Evolutionary conservation across 495 filamentous ascomycete species (phyloP).

Genomic region (Ascobolus immersus): DNA sequence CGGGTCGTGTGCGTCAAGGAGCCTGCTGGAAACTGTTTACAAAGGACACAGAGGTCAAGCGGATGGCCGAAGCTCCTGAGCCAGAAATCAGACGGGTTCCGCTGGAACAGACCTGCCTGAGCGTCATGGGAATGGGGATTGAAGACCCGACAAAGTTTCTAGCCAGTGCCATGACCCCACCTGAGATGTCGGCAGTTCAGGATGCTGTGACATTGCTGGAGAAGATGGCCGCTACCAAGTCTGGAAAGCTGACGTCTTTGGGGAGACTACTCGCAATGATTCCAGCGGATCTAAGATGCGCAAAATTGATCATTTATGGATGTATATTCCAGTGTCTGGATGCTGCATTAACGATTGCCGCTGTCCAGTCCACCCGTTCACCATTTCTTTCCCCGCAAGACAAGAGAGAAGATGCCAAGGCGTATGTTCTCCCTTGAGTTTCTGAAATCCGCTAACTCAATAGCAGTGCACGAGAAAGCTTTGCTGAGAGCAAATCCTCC

Average conservation of each 20-base stretch:
- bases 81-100: slow-evolving; percentile 85
- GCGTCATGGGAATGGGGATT: slow-evolving; percentile 83
- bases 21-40: slow-evolving; percentile 93
- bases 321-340: slow-evolving; percentile 81
- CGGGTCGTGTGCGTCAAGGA: slow-evolving; percentile 72
- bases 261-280: slow-evolving; percentile 87
- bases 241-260: slow-evolving; percentile 62
- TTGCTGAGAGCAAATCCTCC: too few species aligned
- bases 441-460: not conserved
- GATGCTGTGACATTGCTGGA: slow-evolving; percentile 52
- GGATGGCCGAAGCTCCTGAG: slow-evolving; percentile 76
- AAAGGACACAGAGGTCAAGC: slow-evolving; percentile 40
- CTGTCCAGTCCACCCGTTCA: slow-evolving; percentile 58
- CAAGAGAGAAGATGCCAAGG: slow-evolving; percentile 56
- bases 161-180: slow-evolving; percentile 65
- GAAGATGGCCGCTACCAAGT: slow-evolving; percentile 69
- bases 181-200: slow-evolving; percentile 58
- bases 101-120: slow-evolving; percentile 78
- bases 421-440: slow-evolving; percentile 11
- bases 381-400: slow-evolving; percentile 65
- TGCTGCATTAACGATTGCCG: slow-evolving; percentile 65
- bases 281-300: slow-evolving; percentile 74
- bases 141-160: slow-evolving; percentile 56
- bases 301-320: slow-evolving; percentile 88
- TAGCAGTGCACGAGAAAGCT: slow-evolving; percentile 36